These are phyloP conservation scores for Piedraia hortae DNA, from an alignment of 2,329 filamentous ascomycete genomes.

Conservation along the genomic window DNA sequence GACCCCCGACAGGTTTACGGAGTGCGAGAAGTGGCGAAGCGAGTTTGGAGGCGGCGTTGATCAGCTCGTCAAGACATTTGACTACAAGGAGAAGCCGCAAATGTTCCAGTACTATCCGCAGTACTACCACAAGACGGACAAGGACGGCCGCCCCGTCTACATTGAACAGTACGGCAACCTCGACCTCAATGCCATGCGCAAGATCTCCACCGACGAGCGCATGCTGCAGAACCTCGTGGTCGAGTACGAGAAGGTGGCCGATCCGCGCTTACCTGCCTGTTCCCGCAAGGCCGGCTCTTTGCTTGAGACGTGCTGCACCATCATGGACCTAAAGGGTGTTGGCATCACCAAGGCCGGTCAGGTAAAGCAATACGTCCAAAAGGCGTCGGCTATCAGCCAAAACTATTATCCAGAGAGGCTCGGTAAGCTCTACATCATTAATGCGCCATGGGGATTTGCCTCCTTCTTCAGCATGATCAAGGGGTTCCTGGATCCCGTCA, in stretches of 20 bases:
- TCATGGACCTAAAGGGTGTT: constrained; percentile 94
- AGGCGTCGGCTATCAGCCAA: constrained; percentile 71
- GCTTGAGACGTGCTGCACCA: constrained; percentile 90
- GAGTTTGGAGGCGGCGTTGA: constrained; percentile 50
- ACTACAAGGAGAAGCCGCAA: constrained; percentile 61
- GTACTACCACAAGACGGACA: constrained; percentile 95
- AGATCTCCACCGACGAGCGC: constrained; percentile 73
- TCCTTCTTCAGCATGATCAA: constrained; percentile 67
- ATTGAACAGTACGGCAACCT: constrained; percentile 91
- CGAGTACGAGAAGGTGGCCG: constrained; percentile 89
- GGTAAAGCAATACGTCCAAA: constrained; percentile 68
- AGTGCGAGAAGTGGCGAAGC: constrained; percentile 74
- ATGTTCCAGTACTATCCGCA: constrained; percentile 86
- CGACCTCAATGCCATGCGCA: constrained; percentile 68
- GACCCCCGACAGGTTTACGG: constrained; percentile 42
- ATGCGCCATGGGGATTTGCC: constrained; percentile 87
- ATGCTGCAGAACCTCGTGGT: constrained; percentile 92
- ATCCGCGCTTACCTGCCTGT: constrained; percentile 81
- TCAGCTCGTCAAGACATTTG: constrained; percentile 50
- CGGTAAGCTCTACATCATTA: constrained; percentile 91
- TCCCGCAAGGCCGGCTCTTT: constrained; percentile 73
- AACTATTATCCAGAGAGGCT: constrained; percentile 98
- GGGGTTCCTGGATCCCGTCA: constrained; percentile 88
- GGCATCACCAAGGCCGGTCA: constrained; percentile 53
- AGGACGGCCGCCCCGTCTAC: constrained; percentile 87